Conservation (phyloP, 768 basidiomycete species). For the Fistulinella prunicolor region DNA sequence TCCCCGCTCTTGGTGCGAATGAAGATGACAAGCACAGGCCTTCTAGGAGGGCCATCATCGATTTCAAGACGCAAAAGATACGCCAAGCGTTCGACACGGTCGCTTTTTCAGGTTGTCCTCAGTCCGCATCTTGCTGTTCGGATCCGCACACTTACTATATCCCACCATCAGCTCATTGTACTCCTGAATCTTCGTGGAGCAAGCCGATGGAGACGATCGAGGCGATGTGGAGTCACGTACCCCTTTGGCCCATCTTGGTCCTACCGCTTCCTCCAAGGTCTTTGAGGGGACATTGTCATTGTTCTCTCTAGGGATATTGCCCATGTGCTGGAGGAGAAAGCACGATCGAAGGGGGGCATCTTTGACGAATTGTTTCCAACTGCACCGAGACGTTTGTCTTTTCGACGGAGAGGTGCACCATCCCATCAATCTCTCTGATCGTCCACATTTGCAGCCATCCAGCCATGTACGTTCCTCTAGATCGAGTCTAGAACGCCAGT, state of each 20-base stretch:
- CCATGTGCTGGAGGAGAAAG: not conserved
- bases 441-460: too few species aligned
- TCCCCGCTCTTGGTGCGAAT: not conserved
- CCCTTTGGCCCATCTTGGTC: not conserved
- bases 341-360: not conserved
- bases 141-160: conserved; percentile 5
- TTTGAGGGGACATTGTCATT: not conserved
- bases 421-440: too few species aligned
- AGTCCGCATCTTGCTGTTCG: not conserved
- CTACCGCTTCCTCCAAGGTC: not conserved
- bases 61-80: not conserved
- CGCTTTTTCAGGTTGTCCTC: conserved; percentile 1
- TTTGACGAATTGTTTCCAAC: not conserved
- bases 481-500: not conserved
- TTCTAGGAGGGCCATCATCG: conserved; percentile 3
- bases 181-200: not conserved
- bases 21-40: not conserved
- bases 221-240: conserved; percentile 7
- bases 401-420: not conserved
- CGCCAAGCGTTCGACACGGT: not conserved
- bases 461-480: too few species aligned
- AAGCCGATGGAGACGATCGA: not conserved
- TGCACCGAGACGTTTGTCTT: not conserved
- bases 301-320: conserved; percentile 4
- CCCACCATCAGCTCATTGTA: not conserved